Evolutionary conservation across 176 grass and related monocot genomes (phyloP).

Genomic region (Musa beccarii): DNA sequence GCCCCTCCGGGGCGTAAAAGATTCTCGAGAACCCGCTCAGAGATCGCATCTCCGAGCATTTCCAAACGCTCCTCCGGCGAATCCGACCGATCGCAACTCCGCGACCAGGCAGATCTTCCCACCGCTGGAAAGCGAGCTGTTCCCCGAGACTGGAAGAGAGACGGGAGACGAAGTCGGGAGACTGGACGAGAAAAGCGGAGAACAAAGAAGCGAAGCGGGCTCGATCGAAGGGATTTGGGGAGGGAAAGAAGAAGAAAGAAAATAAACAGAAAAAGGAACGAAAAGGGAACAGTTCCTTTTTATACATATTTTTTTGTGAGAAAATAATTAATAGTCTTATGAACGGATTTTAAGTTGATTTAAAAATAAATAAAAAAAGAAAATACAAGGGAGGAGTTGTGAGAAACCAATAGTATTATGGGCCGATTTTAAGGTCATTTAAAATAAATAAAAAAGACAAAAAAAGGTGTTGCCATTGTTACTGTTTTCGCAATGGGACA

Average conservation of each 20-base stretch:
- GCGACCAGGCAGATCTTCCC: neutral
- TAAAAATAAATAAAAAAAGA: too few relatives aligned
- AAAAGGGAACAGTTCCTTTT: neutral
- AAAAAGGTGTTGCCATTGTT: too few relatives aligned
- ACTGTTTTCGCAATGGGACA: too few relatives aligned
- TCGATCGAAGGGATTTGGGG: slow-evolving; percentile 22
- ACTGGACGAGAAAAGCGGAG: neutral
- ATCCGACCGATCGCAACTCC: neutral
- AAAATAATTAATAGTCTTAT: too few relatives aligned
- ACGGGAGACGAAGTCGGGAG: neutral
- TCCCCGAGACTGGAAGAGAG: neutral
- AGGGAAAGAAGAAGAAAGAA: slow-evolving; percentile 24
- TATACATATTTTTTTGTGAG: too few relatives aligned
- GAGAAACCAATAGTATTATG: too few relatives aligned
- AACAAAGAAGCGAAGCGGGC: neutral
- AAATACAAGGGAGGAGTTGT: too few relatives aligned
- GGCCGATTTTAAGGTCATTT: too few relatives aligned
- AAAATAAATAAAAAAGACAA: too few relatives aligned
- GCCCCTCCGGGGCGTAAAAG: neutral
- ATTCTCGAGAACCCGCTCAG: neutral
- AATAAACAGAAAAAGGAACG: slow-evolving; percentile 5
- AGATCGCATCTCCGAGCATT: slow-evolving; percentile 6
- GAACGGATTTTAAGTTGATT: too few relatives aligned
- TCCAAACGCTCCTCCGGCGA: neutral
- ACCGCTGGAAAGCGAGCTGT: neutral